Evolutionary conservation across 1,139 yeast genomes (phyloP), one percentile per base, ranked within the genome.

Genomic region (Barnettozyma hawaiiensis): DNA sequence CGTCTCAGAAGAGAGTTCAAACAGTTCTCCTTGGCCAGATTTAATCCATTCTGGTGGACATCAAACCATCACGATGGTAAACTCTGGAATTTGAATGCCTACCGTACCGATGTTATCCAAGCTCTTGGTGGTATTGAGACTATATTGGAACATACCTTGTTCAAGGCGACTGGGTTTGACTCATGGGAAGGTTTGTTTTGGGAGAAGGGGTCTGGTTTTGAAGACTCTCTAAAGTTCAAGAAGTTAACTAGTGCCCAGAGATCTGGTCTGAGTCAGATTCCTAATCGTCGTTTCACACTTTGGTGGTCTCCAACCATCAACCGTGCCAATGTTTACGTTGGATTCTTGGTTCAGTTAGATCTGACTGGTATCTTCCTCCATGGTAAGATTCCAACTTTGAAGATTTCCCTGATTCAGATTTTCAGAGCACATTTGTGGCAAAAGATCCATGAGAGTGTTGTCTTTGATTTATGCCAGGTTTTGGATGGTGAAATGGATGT

Each of bases 301-400:
- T 94, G 99, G 99, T 94, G 99, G 99, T 89, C 97, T 1, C 99
- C 99, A 7, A 94, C 99, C 1, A 94, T 94, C 53, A 94, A 94
- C 56, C 76, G 99, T 53, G 98, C 98, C 5, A 92, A 94, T 58
- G 98, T 94, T 20, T 94, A 94, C 59, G 97, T 94, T 46, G 99
- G 99, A 28, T 94, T 92, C 68, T 73, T 89, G 60, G 98, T 94
- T 26, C 99, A 94, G 62, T 71, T 94, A 35, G 99, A 94, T 65
- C 70, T 94, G 56, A 94, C 99, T 0, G 99, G 98, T 57, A 92
- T 94, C 27, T 92, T 92, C 63, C 70, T 94, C 43, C 99, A 94
- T 59, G 99, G 99, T 55, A 94, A 94, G 63, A 94, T 94, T 50
- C 99, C 99, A 5, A 92, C 99, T 0, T 70, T 94, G 55, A 94